Percentiles rank a stretch among this genome's conserved stretches.
Conservation (phyloP, 1,139 yeast genomes). For the Taphrina populina region DNA sequence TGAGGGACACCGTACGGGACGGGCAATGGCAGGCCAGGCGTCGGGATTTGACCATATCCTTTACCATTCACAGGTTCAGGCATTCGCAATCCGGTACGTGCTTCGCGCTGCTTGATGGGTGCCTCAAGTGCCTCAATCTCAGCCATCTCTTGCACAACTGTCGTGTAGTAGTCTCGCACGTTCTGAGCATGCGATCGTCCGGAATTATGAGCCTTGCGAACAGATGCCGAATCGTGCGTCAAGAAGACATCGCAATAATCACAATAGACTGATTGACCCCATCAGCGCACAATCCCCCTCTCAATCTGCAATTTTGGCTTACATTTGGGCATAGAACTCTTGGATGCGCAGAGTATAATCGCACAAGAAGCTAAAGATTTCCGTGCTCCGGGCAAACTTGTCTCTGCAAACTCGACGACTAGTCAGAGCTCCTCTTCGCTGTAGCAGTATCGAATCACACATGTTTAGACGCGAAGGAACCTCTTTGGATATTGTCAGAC, state of each 20-base stretch:
- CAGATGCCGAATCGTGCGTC: constrained; percentile 87
- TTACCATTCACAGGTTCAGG: constrained; percentile 21
- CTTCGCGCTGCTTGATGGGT: constrained; percentile 40
- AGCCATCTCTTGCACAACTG: constrained; percentile 41
- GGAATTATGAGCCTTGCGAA: constrained; percentile 73
- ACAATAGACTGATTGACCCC: constrained; percentile 69
- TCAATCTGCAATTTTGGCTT: too few relatives aligned
- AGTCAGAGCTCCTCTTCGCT: too few relatives aligned
- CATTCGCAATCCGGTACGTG: constrained; percentile 37
- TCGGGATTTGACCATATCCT: constrained; percentile 40
- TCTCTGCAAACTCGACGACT: too few relatives aligned
- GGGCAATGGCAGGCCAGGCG: constrained; percentile 41
- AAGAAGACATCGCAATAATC: constrained; percentile 81
- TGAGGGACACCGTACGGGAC: constrained; percentile 38
- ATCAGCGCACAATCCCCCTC: too few relatives aligned
- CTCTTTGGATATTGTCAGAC: too few relatives aligned
- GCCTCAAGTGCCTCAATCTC: constrained; percentile 38
- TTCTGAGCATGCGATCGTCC: constrained; percentile 77
- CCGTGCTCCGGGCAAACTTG: too few relatives aligned
- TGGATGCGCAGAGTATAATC: too few relatives aligned
- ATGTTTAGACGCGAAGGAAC: too few relatives aligned
- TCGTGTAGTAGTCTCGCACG: constrained; percentile 75
- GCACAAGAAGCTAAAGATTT: too few relatives aligned
- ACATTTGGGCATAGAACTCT: too few relatives aligned
- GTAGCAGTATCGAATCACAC: too few relatives aligned